phyloP scores from a whole-genome alignment of 352 stramenopile genomes.

The Phytophthora nicotianae region DNA sequence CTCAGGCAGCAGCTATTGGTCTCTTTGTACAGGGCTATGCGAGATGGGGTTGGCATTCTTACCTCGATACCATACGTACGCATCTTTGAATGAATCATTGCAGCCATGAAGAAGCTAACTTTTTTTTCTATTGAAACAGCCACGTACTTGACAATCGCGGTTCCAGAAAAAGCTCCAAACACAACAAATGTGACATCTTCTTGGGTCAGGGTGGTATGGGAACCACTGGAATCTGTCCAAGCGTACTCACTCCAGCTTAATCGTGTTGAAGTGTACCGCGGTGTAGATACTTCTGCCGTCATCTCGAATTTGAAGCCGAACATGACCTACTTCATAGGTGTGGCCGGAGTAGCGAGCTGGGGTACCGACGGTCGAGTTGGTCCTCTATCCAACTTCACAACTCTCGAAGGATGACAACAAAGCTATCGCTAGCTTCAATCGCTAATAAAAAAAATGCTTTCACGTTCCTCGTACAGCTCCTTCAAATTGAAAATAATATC shows the following conservation, averaged over 20 bases:
- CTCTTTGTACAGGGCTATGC: constrained; percentile 79
- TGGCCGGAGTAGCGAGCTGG: constrained; percentile 69
- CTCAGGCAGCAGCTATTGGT: constrained; percentile 60
- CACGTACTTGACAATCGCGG: constrained; percentile 65
- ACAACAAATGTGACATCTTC: constrained; percentile 50
- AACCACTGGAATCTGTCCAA: constrained; percentile 48
- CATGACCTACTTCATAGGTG: constrained; percentile 73
- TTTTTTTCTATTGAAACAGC: constrained; percentile 33
- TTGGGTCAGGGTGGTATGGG: constrained; percentile 55
- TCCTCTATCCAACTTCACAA: constrained; percentile 76
- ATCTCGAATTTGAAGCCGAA: constrained; percentile 60
- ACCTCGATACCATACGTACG: constrained; percentile 68
- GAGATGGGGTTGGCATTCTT: constrained; percentile 75
- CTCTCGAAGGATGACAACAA: constrained; percentile 26
- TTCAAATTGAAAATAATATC: no score
- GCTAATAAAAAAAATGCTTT: constrained; percentile 6
- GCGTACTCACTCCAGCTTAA: constrained; percentile 82
- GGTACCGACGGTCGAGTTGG: constrained; percentile 63
- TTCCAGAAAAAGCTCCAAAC: constrained; percentile 32
- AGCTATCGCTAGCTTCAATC: no score
- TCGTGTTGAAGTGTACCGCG: constrained; percentile 75
- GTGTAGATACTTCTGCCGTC: constrained; percentile 40
- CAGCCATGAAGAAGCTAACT: not conserved
- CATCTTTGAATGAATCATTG: constrained; percentile 3
- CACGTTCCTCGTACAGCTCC: no score